Conservation (phyloP, 768 basidiomycete species). For the Lentinula detonsa region DNA sequence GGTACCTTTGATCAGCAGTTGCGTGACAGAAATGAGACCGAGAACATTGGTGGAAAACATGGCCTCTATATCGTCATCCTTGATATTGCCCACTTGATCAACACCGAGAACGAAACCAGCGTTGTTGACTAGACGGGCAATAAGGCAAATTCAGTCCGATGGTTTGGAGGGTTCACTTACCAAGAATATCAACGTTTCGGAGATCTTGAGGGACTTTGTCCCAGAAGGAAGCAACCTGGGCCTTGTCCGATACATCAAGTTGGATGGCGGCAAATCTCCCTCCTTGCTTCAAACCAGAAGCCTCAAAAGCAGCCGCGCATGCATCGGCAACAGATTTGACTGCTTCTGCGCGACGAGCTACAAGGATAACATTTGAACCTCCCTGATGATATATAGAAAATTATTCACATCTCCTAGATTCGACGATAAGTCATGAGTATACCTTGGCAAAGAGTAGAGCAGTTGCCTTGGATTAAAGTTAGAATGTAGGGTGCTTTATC, state of each 20-base stretch:
- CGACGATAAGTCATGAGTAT: neutral
- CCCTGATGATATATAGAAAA: conserved; percentile 36
- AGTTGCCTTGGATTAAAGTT: conserved; percentile 50
- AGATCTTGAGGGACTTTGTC: conserved; percentile 68
- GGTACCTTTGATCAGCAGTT: conserved; percentile 58
- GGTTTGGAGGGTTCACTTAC: conserved; percentile 29
- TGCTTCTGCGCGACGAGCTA: conserved; percentile 72
- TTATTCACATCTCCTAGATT: neutral
- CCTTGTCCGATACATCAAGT: conserved; percentile 76
- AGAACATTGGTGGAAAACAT: conserved; percentile 83
- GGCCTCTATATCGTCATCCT: conserved; percentile 69
- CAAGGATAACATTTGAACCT: conserved; percentile 82
- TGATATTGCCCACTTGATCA: conserved; percentile 81
- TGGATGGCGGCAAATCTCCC: conserved; percentile 69
- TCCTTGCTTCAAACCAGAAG: conserved; percentile 66
- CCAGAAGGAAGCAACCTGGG: conserved; percentile 62
- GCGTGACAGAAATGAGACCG: conserved; percentile 80
- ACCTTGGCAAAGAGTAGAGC: conserved; percentile 89
- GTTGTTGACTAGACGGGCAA: conserved; percentile 36
- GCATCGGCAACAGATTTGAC: conserved; percentile 65
- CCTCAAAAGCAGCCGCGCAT: conserved; percentile 65
- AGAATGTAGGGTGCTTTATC: neutral
- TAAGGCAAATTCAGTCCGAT: neutral
- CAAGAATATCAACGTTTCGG: conserved; percentile 75
- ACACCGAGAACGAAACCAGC: conserved; percentile 89